phyloP scores from a whole-genome alignment of 1,284 basidiomycete species.

The Albatrellus sp. region DNA sequence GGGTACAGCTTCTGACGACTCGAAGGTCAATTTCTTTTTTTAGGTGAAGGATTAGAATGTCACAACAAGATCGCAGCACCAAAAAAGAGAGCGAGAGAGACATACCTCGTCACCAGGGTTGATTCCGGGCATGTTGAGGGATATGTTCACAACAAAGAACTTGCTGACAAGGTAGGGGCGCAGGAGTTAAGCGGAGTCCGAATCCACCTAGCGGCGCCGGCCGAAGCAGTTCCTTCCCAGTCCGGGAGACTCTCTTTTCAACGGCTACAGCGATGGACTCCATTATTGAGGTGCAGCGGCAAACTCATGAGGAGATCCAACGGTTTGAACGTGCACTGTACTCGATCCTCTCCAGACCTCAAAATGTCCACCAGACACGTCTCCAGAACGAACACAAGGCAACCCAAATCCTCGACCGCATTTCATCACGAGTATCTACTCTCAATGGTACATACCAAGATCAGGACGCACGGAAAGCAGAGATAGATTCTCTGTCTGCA shows the following conservation, averaged over 20 bases:
- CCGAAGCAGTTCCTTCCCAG: neutral
- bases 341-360: conserved; percentile 53
- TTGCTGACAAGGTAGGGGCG: conserved; percentile 15
- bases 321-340: conserved; percentile 72
- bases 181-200: conserved; percentile 35
- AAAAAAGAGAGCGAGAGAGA: conserved; percentile 1
- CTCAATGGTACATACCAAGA: conserved; percentile 69
- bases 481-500: conserved; percentile 50
- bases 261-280: conserved; percentile 59
- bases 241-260: neutral
- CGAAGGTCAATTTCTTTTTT: conserved; percentile 83
- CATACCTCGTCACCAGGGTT: conserved; percentile 65
- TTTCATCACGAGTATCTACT: conserved; percentile 55
- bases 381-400: conserved; percentile 82
- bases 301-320: conserved; percentile 93
- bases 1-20: conserved; percentile 92
- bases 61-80: neutral
- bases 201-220: conserved; percentile 22
- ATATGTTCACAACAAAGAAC: conserved; percentile 14
- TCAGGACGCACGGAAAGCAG: conserved; percentile 47
- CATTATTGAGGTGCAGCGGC: conserved; percentile 83
- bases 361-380: conserved; percentile 46
- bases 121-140: conserved; percentile 60
- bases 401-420: conserved; percentile 74
- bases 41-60: neutral